A percentile compares a stretch with the other conserved stretches of the same genome.
Conservation (phyloP, 2,329 filamentous ascomycete genomes). For the Lithohypha guttulata region DNA sequence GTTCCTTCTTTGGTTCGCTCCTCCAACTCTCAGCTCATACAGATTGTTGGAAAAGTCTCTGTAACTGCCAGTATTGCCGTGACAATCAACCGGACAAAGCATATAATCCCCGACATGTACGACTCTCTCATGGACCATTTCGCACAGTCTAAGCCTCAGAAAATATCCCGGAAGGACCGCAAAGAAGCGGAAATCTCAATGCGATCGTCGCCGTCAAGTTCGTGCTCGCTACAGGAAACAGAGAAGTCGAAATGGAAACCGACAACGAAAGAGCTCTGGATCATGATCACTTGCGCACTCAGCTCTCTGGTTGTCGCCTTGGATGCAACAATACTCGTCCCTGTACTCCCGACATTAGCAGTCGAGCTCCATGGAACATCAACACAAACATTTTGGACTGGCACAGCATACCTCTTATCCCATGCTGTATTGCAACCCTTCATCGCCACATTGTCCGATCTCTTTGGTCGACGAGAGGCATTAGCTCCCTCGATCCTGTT, state of each 20-base stretch:
- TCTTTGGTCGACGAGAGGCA: slow-evolving; percentile 39
- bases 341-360: slow-evolving; percentile 38
- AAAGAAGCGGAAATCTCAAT: not conserved
- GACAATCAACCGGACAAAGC: not conserved
- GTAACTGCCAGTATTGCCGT: too few relatives aligned
- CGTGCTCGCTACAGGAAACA: too few relatives aligned
- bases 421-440: slow-evolving; percentile 37
- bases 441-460: slow-evolving; percentile 33
- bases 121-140: slow-evolving; percentile 3
- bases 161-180: not conserved
- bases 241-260: slow-evolving; percentile 6
- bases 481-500: slow-evolving; percentile 34
- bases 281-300: slow-evolving; percentile 28
- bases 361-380: slow-evolving; percentile 38
- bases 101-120: not conserved
- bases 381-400: slow-evolving; percentile 53
- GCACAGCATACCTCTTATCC: slow-evolving; percentile 51
- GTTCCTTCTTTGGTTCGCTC: too few relatives aligned
- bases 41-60: too few relatives aligned
- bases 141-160: not conserved
- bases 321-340: slow-evolving; percentile 39
- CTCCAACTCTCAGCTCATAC: too few relatives aligned
- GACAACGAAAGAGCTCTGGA: slow-evolving; percentile 11
- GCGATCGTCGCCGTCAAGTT: too few relatives aligned
- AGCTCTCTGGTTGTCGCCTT: slow-evolving; percentile 41